A percentile compares a stretch with the other conserved stretches of the same genome.
phyloP scores from a whole-genome alignment of 2,329 filamentous ascomycete species.

The Clonostachys sp. region DNA sequence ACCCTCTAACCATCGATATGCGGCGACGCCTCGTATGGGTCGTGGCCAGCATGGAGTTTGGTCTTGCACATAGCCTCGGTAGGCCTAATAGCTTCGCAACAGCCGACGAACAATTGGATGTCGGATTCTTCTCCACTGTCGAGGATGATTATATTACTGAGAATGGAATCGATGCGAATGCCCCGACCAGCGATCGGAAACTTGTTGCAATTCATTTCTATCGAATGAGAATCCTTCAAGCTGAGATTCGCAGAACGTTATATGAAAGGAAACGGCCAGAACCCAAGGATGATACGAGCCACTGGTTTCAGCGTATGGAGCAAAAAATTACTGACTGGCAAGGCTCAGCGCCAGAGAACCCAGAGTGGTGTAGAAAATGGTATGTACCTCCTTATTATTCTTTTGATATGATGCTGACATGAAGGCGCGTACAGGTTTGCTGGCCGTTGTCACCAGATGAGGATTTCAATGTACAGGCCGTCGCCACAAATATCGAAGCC shows the following conservation, averaged over 20 bases:
- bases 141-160: slow-evolving; percentile 80
- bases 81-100: slow-evolving; percentile 83
- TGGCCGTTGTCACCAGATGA: slow-evolving; percentile 77
- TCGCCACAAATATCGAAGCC: slow-evolving; percentile 90
- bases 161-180: slow-evolving; percentile 63
- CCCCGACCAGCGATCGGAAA: slow-evolving; percentile 75
- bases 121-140: slow-evolving; percentile 77
- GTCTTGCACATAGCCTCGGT: slow-evolving; percentile 82
- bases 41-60: slow-evolving; percentile 82
- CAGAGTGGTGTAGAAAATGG: slow-evolving; percentile 73
- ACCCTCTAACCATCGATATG: slow-evolving; percentile 82
- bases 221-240: slow-evolving; percentile 82
- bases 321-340: slow-evolving; percentile 77
- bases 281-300: slow-evolving; percentile 74
- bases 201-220: slow-evolving; percentile 88
- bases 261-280: slow-evolving; percentile 80
- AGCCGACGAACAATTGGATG: slow-evolving; percentile 75
- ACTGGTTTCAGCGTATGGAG: slow-evolving; percentile 82
- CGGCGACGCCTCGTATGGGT: slow-evolving; percentile 85
- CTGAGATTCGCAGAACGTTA: slow-evolving; percentile 79
- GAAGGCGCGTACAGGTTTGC: slow-evolving; percentile 43
- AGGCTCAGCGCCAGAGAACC: slow-evolving; percentile 67
- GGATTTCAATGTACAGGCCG: slow-evolving; percentile 82
- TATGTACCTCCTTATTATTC: slow-evolving; percentile 34
- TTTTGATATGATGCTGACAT: background rate